Conservation (phyloP, 2,329 filamentous ascomycete species). For the Sporothrix luriei region DNA sequence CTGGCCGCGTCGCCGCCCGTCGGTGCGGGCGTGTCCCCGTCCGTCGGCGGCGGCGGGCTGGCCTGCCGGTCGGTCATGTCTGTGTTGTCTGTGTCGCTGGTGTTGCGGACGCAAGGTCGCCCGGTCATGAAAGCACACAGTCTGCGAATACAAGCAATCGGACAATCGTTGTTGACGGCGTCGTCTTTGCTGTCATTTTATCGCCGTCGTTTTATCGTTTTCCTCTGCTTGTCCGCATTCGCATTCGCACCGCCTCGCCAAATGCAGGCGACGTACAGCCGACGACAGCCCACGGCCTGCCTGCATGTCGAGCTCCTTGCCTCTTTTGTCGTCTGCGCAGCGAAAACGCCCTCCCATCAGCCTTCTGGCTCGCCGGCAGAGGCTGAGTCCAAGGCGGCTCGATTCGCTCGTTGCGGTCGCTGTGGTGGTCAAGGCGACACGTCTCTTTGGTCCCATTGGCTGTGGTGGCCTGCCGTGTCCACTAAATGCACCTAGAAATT, state of each 20-base stretch:
- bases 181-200: not conserved
- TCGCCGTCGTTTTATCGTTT: not conserved
- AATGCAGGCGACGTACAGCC: not conserved
- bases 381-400: not conserved
- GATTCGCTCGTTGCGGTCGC: no score
- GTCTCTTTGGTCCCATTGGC: not conserved
- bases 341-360: slow-evolving; percentile 8
- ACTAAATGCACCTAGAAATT: no score
- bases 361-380: not conserved
- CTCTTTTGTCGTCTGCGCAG: not conserved
- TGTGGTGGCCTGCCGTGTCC: not conserved
- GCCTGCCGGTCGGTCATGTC: not conserved
- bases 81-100: no score
- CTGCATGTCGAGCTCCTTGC: not conserved
- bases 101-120: not conserved
- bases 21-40: not conserved
- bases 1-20: not conserved
- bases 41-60: not conserved
- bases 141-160: no score
- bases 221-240: not conserved
- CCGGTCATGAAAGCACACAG: no score
- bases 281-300: not conserved
- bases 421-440: not conserved
- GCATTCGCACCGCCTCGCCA: no score
- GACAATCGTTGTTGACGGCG: no score